phyloP scores from a whole-genome alignment of 2,329 filamentous ascomycete genomes.

The Lithohypha guttulata region DNA sequence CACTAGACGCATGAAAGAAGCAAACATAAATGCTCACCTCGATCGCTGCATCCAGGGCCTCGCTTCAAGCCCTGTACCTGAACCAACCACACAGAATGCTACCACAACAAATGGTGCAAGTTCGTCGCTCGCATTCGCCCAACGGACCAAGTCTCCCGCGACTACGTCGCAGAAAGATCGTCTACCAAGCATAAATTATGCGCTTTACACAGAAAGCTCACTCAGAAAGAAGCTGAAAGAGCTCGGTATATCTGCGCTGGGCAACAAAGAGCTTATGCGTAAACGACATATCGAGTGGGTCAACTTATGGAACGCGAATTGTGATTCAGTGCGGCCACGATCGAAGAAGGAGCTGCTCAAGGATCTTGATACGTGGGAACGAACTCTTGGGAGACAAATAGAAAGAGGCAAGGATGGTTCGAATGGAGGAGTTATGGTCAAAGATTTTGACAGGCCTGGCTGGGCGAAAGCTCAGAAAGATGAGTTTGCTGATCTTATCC shows the following conservation, averaged over 20 bases:
- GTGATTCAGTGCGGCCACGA: constrained; percentile 67
- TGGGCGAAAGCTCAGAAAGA: constrained; percentile 64
- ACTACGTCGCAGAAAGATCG: constrained; percentile 38
- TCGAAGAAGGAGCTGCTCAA: constrained; percentile 59
- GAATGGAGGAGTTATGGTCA: constrained; percentile 55
- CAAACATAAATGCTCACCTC: constrained; percentile 67
- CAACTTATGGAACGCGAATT: constrained; percentile 94
- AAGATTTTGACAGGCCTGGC: constrained; percentile 71
- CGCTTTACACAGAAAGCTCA: constrained; percentile 66
- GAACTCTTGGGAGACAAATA: constrained; percentile 55
- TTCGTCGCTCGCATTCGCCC: not conserved
- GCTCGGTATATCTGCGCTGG: constrained; percentile 62
- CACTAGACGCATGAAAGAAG: constrained; percentile 64
- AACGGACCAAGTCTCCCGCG: constrained; percentile 5
- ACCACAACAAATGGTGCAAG: not conserved
- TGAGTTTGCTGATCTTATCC: constrained; percentile 72
- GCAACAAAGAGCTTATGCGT: constrained; percentile 59
- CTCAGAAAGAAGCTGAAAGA: constrained; percentile 74
- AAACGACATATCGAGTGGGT: constrained; percentile 84
- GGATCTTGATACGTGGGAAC: constrained; percentile 80
- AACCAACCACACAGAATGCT: not conserved
- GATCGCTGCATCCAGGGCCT: constrained; percentile 48
- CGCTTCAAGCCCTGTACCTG: not conserved
- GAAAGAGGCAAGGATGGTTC: constrained; percentile 24
- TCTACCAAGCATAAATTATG: constrained; percentile 74